Conservation (phyloP, 2,329 filamentous ascomycete genomes). For the Teratosphaeria nubilosa region DNA sequence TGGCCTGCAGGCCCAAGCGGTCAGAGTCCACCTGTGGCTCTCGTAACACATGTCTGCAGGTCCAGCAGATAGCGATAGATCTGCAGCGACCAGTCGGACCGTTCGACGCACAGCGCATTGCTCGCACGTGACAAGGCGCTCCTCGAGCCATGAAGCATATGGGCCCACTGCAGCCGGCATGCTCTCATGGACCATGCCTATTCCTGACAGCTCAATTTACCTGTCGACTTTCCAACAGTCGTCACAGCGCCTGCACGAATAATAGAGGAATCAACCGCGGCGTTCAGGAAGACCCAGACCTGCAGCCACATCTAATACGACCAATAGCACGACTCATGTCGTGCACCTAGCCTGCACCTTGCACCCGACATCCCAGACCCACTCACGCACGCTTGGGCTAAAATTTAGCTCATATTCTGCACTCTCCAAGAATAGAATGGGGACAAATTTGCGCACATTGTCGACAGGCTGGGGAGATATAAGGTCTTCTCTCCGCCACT, state of each 20-base stretch:
- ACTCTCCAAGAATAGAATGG: conserved; percentile 40
- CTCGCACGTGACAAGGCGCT: not conserved
- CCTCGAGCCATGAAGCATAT: too few species aligned
- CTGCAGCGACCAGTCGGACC: not conserved
- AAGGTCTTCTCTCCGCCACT: conserved; percentile 33
- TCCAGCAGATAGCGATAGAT: not conserved
- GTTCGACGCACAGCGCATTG: not conserved
- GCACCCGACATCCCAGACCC: conserved; percentile 13
- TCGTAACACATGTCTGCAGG: not conserved
- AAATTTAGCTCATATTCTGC: conserved; percentile 10
- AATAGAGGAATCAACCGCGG: conserved; percentile 8
- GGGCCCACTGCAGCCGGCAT: not conserved
- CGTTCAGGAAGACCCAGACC: conserved; percentile 12
- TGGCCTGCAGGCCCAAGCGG: not conserved
- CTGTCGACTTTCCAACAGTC: not conserved
- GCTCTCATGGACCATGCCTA: not conserved
- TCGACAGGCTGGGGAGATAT: conserved; percentile 34
- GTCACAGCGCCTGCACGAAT: conserved; percentile 15
- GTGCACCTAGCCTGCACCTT: conserved; percentile 15
- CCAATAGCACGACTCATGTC: conserved; percentile 14
- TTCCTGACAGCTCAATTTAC: not conserved
- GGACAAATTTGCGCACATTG: conserved; percentile 29
- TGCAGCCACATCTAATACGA: conserved; percentile 16
- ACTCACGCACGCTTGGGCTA: conserved; percentile 7
- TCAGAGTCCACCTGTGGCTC: not conserved